These are phyloP conservation scores for Tetradesmus lagerheimii DNA, from an alignment of 139 green algal species.

Conservation along the genomic window DNA sequence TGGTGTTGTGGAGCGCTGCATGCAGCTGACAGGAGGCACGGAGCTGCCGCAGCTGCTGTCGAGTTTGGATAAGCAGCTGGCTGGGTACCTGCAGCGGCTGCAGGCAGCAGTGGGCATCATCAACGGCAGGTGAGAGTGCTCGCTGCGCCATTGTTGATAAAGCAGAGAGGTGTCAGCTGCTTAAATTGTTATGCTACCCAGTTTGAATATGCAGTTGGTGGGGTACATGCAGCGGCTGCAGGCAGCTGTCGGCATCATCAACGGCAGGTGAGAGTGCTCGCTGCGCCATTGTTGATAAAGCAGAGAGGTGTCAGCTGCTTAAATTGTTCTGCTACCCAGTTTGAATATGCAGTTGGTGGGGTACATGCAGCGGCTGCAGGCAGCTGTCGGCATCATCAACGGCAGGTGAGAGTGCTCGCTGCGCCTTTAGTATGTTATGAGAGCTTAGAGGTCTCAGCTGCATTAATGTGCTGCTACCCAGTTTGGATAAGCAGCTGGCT, in stretches of 20 bases:
- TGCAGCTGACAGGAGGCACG: constrained; percentile 70
- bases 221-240: constrained; percentile 20
- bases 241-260: constrained; percentile 17
- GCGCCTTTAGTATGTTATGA: too few species aligned
- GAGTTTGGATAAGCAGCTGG: constrained; percentile 62
- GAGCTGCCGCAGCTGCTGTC: constrained; percentile 71
- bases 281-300: too few species aligned
- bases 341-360: constrained; percentile 59
- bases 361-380: constrained; percentile 27
- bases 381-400: constrained; percentile 17
- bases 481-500: constrained; percentile 60
- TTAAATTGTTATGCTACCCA: too few species aligned
- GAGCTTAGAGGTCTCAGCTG: too few species aligned
- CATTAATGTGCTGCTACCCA: too few species aligned
- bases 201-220: constrained; percentile 61
- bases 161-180: too few species aligned
- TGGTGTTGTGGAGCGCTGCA: constrained; percentile 62
- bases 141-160: too few species aligned
- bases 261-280: not conserved
- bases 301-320: too few species aligned
- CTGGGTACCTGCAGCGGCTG: not conserved
- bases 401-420: not conserved
- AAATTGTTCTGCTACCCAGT: constrained; percentile 62
- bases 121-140: not conserved
- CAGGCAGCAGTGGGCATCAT: constrained; percentile 29